These are phyloP conservation scores for Xylariales sp. DNA, from an alignment of 2,329 filamentous ascomycete species.

Conservation along the genomic window DNA sequence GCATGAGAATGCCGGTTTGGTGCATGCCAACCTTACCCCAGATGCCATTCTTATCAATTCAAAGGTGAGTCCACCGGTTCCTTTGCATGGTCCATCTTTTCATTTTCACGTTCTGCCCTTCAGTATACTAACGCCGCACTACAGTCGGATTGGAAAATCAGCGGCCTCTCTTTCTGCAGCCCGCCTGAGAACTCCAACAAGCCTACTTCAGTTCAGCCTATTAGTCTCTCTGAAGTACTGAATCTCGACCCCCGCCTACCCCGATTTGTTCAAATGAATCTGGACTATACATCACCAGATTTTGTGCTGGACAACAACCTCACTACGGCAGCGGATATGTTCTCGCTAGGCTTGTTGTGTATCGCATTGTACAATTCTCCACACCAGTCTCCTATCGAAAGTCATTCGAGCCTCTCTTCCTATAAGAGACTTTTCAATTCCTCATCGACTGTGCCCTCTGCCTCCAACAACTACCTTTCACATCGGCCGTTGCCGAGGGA, in stretches of 20 bases:
- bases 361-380: slow-evolving; percentile 93
- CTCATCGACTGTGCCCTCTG: slow-evolving; percentile 72
- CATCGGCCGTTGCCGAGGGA: slow-evolving; percentile 77
- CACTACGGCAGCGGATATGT: slow-evolving; percentile 82
- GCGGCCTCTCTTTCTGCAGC: slow-evolving; percentile 85
- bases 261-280: slow-evolving; percentile 75
- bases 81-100: background rate
- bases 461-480: slow-evolving; percentile 79
- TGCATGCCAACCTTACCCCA: slow-evolving; percentile 91
- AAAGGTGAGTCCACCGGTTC: slow-evolving; percentile 64
- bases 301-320: slow-evolving; percentile 90
- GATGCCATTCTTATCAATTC: slow-evolving; percentile 92
- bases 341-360: slow-evolving; percentile 84
- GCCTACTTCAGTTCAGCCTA: slow-evolving; percentile 70
- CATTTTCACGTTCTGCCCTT: background rate
- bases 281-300: slow-evolving; percentile 93
- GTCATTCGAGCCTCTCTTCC: slow-evolving; percentile 72
- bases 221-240: slow-evolving; percentile 78
- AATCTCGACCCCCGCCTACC: slow-evolving; percentile 84
- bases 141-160: slow-evolving; percentile 96
- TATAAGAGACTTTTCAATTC: slow-evolving; percentile 83
- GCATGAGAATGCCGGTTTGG: slow-evolving; percentile 88
- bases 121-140: background rate
- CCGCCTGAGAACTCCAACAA: slow-evolving; percentile 73
- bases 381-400: slow-evolving; percentile 79